phyloP scores from a whole-genome alignment of 2,329 filamentous ascomycete genomes.

The Endoconidiophora polonica region DNA sequence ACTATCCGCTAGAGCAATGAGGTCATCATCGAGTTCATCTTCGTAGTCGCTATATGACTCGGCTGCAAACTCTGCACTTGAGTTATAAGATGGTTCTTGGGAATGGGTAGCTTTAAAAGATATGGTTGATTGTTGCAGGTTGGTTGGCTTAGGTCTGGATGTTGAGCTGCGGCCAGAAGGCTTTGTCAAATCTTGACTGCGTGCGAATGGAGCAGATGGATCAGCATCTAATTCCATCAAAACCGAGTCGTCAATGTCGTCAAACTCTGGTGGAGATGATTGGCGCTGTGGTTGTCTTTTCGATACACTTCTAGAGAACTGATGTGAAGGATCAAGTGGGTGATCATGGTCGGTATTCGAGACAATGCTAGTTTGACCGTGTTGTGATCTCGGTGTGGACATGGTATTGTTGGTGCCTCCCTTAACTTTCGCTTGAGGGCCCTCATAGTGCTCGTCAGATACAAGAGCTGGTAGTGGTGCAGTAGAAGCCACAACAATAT shows the following conservation, averaged over 20 bases:
- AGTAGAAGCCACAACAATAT: slow-evolving; percentile 5
- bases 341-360: no score
- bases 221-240: slow-evolving; percentile 8
- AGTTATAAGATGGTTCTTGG: neutral
- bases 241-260: slow-evolving; percentile 11
- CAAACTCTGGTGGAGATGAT: neutral
- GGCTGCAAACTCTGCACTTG: neutral
- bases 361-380: no score
- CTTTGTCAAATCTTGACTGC: neutral
- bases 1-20: slow-evolving; percentile 13
- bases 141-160: neutral
- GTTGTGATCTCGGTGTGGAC: neutral
- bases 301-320: neutral
- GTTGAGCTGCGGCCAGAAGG: neutral
- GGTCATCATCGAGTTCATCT: slow-evolving; percentile 12
- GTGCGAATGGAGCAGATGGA: neutral
- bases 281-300: neutral
- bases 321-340: no score
- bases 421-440: neutral
- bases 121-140: neutral
- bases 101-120: neutral
- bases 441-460: neutral
- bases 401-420: neutral
- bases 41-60: slow-evolving; percentile 12
- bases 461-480: neutral